Percentiles rank a stretch among this genome's conserved stretches.
Conservation (phyloP, 2,329 filamentous ascomycete species). For the Coleophoma cylindrospora region DNA sequence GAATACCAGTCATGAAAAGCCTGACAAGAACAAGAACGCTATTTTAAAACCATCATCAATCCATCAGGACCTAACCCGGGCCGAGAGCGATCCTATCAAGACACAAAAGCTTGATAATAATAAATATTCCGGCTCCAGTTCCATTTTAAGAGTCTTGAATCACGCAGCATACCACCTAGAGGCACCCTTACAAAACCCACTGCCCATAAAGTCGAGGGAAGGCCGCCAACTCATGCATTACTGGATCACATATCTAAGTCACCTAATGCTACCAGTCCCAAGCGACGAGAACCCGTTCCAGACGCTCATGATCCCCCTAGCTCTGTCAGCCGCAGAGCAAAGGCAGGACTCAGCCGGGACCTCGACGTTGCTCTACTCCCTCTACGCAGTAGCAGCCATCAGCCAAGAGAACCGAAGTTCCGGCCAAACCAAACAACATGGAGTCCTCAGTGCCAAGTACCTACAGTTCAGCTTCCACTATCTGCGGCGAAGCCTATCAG, state of each 20-base stretch:
- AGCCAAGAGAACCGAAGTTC: too few species aligned
- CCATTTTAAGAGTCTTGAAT: background rate
- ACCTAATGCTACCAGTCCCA: background rate
- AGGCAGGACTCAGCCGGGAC: background rate
- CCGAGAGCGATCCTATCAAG: too few species aligned
- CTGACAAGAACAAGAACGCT: too few species aligned
- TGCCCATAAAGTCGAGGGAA: background rate
- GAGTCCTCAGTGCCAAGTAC: background rate
- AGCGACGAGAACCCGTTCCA: background rate
- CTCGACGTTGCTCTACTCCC: background rate
- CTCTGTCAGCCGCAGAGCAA: background rate
- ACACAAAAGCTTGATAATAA: too few species aligned
- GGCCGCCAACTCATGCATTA: background rate
- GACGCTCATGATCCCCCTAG: background rate
- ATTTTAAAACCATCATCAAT: too few species aligned
- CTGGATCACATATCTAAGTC: background rate
- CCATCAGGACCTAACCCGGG: too few species aligned
- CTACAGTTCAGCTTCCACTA: background rate
- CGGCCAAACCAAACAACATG: background rate
- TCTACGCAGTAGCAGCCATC: background rate
- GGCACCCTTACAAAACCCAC: background rate
- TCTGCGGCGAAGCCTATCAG: background rate
- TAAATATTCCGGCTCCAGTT: background rate
- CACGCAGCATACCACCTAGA: background rate
- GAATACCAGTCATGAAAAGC: too few species aligned